Evolutionary conservation across 1,284 basidiomycete species (phyloP), one percentile per base, ranked within the genome.

Genomic region (Pterula multifida): DNA sequence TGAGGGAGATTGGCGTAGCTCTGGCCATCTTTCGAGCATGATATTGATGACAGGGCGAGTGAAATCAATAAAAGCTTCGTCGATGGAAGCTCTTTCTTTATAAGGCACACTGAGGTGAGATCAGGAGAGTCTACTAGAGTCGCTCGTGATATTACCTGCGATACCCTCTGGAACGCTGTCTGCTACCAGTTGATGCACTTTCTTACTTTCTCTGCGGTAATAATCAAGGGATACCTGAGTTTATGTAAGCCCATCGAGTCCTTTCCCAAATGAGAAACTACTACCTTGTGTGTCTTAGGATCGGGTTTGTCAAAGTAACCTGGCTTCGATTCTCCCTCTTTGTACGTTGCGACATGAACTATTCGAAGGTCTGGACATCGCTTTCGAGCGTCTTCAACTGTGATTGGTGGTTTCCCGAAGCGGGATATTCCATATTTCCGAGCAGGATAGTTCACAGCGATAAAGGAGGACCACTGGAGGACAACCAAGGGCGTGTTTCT

Each of bases 401-500:
- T 17, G 13, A 42, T 22, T 17, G 21, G 85, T 63, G 79, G 79
- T 78, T 88, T 81, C 22, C 93, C 71, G 19, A 88, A 90, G 60
- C 12, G 25, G 3, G 26, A 6, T 32, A 22, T 24, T 3, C 73
- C 94, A 59, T 76, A 95, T 60, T 82, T 83, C 52, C 95, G 76
- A 0, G 96, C 95, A 2, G 92, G 86, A 63, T 98, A 98, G 65
- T 94, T 96, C 55, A 98, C 88, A 0, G 96, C 96, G 54, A 99
- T 98, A 50, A 88, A 62, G 19, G 75, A 68, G 45, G 90, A 79
- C 96, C 96, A 98, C 62, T 98, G 95, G 45, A 88, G 78, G 3
- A 96, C 94, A 6, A 94, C 90, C 12, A 98, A 72, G 0, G 95
- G 93, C 1, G 78, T 74, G 26, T 78, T 75, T 42, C 39, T 42